Base-by-base conservation (phyloP, 2,329 filamentous ascomycete species). In the Colletotrichum spaethianum region DNA sequence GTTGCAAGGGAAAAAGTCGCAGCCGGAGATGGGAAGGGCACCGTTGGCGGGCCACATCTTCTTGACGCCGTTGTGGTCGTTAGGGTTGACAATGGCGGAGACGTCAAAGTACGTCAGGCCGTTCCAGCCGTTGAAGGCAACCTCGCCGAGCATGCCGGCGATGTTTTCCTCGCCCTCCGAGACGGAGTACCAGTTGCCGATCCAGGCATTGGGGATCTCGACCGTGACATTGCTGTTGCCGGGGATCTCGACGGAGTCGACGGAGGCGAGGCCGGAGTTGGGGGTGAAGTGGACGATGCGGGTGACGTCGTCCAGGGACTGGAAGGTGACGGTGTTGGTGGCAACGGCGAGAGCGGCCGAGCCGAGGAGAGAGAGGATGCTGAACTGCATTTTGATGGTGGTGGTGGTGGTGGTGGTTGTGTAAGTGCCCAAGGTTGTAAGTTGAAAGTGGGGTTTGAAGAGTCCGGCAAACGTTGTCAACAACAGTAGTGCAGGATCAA, bases 81-180 rank as follows among this genome's bases (percentile, higher is more conserved):
- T 77, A 62, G 86, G 80, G 79, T 87, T 81, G 76, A 89, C 86
- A 74, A 90, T 90, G 78, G 88, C 88, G 14, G 87, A 89, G 73
- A 90, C 87, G 74, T 90, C 88, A 70, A 88, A 90, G 84, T 85
- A 90, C 69, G 85, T 89, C 70, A 82, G 73, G 74, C 82, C 87
- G 63, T 79, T 76, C 80, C 80, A 88, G 77, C 85, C 86, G 64
- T 85, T 81, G 77, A 87, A 88, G 74, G 81, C 80, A 67, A 87
- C 82, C 83, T 88, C 86, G 65, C 86, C 86, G 68, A 88, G 84
- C 86, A 88, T 90, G 75, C 88, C 88, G 6, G 83, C 78, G 52
- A 77, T 76, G 75, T 85, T 80, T 14, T 77, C 56, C 2, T 78
- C 70, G 65, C 87, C 88, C 36, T 87, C 79, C 50, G 81, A 80